Conservation (phyloP, 495 filamentous ascomycete species). For the Talaromyces wortmannii region DNA sequence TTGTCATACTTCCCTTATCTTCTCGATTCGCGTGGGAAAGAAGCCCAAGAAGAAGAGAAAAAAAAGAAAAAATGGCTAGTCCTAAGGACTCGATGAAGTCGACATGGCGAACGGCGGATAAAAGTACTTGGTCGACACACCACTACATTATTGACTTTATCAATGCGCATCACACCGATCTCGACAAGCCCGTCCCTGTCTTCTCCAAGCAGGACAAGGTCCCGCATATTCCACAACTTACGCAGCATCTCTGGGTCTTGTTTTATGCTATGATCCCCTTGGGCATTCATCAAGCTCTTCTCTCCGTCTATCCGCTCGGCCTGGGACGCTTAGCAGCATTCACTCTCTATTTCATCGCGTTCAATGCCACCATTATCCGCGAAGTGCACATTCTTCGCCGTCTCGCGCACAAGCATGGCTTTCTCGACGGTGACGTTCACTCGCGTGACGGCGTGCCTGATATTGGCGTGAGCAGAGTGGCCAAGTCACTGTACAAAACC, state of each 20-base stretch:
- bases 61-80: not conserved
- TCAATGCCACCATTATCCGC: conserved; percentile 25
- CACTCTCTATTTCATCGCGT: conserved; percentile 28
- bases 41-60: not conserved
- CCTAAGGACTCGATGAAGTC: conserved; percentile 39
- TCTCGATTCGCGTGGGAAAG: not conserved
- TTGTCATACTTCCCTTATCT: too few relatives aligned
- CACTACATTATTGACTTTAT: conserved; percentile 28
- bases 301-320: conserved; percentile 19
- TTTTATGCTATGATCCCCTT: conserved; percentile 30
- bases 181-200: conserved; percentile 27
- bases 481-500: conserved; percentile 18
- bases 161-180: conserved; percentile 24
- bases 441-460: conserved; percentile 30
- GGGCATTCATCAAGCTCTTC: conserved; percentile 26
- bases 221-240: conserved; percentile 30
- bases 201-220: conserved; percentile 30
- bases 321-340: conserved; percentile 23
- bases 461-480: conserved; percentile 22
- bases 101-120: conserved; percentile 28
- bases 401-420: conserved; percentile 21
- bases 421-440: conserved; percentile 31
- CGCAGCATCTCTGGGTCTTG: conserved; percentile 29
- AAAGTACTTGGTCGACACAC: conserved; percentile 24
- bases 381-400: conserved; percentile 18